These are phyloP conservation scores for Prunella vulgaris DNA, from an alignment of 257 asterid genomes.

Conservation along the genomic window DNA sequence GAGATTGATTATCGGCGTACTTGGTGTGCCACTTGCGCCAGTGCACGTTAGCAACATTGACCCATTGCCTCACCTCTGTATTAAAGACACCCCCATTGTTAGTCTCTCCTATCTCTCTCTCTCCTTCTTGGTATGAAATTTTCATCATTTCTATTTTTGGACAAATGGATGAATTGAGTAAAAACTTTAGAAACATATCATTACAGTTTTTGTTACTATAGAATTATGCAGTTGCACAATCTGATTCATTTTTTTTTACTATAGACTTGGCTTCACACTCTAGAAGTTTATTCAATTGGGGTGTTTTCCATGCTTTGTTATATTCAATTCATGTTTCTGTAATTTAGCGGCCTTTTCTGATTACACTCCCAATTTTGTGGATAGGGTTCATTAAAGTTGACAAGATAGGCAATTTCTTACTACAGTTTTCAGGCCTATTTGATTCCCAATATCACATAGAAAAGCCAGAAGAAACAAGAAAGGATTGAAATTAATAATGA, in stretches of 20 bases:
- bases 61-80: conserved; percentile 53
- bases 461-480: not conserved
- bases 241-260: not conserved
- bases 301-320: not conserved
- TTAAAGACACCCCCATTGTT: conserved; percentile 58
- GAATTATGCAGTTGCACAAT: not conserved
- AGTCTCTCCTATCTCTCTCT: conserved; percentile 26
- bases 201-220: not conserved
- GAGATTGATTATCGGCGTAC: conserved; percentile 67
- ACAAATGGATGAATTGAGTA: conserved; percentile 4
- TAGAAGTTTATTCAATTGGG: not conserved
- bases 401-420: conserved; percentile 1
- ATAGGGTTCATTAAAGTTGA: not conserved
- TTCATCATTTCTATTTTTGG: not conserved
- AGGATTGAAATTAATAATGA: not conserved
- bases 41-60: conserved; percentile 65
- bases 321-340: not conserved
- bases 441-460: not conserved
- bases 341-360: not conserved
- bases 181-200: not conserved
- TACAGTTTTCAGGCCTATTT: not conserved
- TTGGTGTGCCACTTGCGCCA: conserved; percentile 82
- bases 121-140: not conserved
- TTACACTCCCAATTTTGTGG: not conserved
- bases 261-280: not conserved